Base-by-base conservation (phyloP, 352 stramenopile species). In the Globisporangium orthogonon region DNA sequence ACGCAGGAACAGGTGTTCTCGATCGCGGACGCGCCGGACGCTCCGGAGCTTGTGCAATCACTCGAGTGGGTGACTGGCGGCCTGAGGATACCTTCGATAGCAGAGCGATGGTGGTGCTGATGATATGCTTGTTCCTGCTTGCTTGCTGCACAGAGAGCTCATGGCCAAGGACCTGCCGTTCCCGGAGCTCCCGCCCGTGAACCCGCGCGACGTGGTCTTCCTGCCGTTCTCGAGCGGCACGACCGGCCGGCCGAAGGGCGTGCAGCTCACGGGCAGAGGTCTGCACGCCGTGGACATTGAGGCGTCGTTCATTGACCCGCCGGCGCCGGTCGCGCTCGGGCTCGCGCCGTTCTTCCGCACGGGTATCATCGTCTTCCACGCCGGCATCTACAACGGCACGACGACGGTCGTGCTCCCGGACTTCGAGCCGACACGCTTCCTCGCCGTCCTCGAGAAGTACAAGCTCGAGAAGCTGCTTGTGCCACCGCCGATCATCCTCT, bases 271-370 rank as follows among this genome's bases (percentile, higher is more conserved):
- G 7, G 86, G 93, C 57, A 55, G 60, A 13, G 96, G 92, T 46
- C 63, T 98, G 15, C 76, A 87, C 30, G 65, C 68, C 3, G 94
- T 92, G 61, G 64, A 93, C 6, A 49, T 91, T 33, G 84, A 96
- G 47, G 52, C 58, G 3, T 56, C 52, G 7, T 37, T 55, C 9
- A 76, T 87, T 23, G 76, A 86, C 37, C 71, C 75, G 1, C 54
- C 10, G 3, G 49, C 9, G 50, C 96, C 93, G 71, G 76, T 98
- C 57, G 65, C 97, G 31, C 78, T 63, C 5, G 82, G 63, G 15
- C 52, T 97, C n/a, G 54, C 97, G n/a, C 94, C 91, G 15, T 95
- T 97, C 63, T 97, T 97, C 74, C 93, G 97, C 66, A 97, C 97
- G 56, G 96, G 94, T 61, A 91, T 81, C 18, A 73, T 80, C 37